Evolutionary conservation across 2,329 filamentous ascomycete species (phyloP), one percentile per base, ranked within the genome.

Genomic region (Paecilomyces formosus): DNA sequence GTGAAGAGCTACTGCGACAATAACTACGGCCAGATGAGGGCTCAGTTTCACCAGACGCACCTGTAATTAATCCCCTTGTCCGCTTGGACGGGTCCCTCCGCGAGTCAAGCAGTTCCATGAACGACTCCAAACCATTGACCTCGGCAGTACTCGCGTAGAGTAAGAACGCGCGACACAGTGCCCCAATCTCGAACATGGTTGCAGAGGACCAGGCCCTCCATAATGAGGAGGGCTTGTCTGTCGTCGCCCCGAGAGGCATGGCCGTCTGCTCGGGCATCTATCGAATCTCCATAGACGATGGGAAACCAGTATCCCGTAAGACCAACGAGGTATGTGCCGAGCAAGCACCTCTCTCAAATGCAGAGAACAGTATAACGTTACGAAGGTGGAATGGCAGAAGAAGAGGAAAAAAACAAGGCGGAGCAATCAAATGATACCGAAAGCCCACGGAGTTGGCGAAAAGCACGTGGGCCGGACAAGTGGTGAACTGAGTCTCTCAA

Each of bases 11-110:
- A 33, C 58, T n/a, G n/a, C n/a, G n/a, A n/a, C n/a, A n/a, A n/a
- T n/a, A n/a, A n/a, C n/a, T n/a, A n/a, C n/a, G n/a, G n/a, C n/a
- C n/a, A n/a, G n/a, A n/a, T n/a, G n/a, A n/a, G n/a, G n/a, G n/a
- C n/a, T n/a, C n/a, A n/a, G n/a, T n/a, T n/a, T n/a, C n/a, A n/a
- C n/a, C n/a, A n/a, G 52, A 65, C 78, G 60, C 78, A 91, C 89
- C 90, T 63, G 93, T 97, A 61, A 97, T 81, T 61, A 97, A 81
- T 18, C 93, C 94, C 66, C 87, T 84, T 58, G 88, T 79, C 63
- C 91, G 85, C 55, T 80, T 81, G 50, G 83, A 81, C 3, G 85
- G 78, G 71, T 92, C 82, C 64, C 81, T 80, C 61, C 93, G 84
- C 64, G 83, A 82, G 66, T 97, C 92, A 39, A 97, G 76, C 3